Conservation (phyloP, 805 yeast genomes). For the Lachancea fermentati region DNA sequence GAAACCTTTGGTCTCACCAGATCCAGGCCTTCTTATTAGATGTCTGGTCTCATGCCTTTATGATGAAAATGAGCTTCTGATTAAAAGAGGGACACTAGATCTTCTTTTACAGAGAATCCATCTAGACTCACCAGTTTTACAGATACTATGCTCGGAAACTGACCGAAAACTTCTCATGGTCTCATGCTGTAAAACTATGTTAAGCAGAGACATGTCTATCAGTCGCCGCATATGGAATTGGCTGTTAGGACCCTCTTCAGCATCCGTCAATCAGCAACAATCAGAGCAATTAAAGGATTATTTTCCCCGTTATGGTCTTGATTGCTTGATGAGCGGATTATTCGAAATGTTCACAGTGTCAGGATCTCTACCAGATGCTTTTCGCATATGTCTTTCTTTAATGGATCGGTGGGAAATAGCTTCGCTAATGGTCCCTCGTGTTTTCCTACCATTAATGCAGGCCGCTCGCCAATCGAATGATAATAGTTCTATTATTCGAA, state of each 20-base stretch:
- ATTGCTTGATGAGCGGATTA: conserved; percentile 48
- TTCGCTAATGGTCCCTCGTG: conserved; percentile 57
- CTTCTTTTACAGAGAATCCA: conserved; percentile 63
- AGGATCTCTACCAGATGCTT: conserved; percentile 39
- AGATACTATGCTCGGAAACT: conserved; percentile 38
- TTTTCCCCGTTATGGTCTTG: conserved; percentile 53
- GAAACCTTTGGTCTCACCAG: conserved; percentile 60
- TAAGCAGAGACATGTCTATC: conserved; percentile 86
- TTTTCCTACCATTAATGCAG: conserved; percentile 60
- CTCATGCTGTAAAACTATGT: conserved; percentile 60
- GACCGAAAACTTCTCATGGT: conserved; percentile 58
- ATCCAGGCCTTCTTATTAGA: conserved; percentile 70
- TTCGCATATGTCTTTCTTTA: conserved; percentile 61
- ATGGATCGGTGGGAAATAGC: conserved; percentile 97
- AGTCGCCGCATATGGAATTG: conserved; percentile 92
- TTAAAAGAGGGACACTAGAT: conserved; percentile 87
- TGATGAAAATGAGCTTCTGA: conserved; percentile 59
- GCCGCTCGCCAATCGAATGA: conserved; percentile 36
- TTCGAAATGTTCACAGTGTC: conserved; percentile 39
- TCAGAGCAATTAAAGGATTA: conserved; percentile 38
- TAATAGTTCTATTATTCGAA: conserved; percentile 39
- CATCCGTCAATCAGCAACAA: conserved; percentile 31
- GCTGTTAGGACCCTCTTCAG: conserved; percentile 65
- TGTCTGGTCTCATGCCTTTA: conserved; percentile 67
- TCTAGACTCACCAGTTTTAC: conserved; percentile 53